A percentile compares a stretch with the other conserved stretches of the same genome.
These are phyloP conservation scores for Murraya koenigii DNA, from an alignment of 345 rosid species.

Conservation along the genomic window DNA sequence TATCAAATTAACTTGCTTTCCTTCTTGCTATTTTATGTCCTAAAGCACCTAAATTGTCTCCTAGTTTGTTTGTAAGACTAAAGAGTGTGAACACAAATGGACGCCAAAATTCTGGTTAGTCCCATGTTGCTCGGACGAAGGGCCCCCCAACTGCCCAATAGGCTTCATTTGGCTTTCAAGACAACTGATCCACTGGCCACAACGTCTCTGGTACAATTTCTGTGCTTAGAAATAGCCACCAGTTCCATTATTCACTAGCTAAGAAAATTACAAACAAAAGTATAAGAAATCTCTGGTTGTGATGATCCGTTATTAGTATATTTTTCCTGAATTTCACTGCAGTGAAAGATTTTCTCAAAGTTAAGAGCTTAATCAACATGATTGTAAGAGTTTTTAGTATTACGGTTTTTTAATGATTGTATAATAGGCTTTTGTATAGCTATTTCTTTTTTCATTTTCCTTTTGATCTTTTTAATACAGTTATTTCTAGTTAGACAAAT, in stretches of 20 bases:
- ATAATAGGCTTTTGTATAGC: neutral
- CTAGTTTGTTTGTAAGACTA: neutral
- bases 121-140: neutral
- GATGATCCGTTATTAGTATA: neutral
- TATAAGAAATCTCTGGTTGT: neutral
- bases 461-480: too few relatives aligned
- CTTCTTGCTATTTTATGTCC: neutral
- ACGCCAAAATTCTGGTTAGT: neutral
- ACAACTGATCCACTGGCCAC: neutral
- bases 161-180: neutral
- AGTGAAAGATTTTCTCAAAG: neutral
- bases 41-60: neutral
- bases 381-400: neutral
- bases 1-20: neutral
- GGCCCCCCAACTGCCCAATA: neutral
- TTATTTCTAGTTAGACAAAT: neutral
- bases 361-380: neutral
- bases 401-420: neutral
- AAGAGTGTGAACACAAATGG: neutral
- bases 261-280: neutral
- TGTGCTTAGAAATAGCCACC: neutral
- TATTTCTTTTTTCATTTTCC: too few relatives aligned
- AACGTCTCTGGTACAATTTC: neutral
- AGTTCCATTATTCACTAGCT: neutral
- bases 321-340: neutral